These are phyloP conservation scores for Sonneratia caseolaris DNA, from an alignment of 345 rosid species.

Conservation along the genomic window DNA sequence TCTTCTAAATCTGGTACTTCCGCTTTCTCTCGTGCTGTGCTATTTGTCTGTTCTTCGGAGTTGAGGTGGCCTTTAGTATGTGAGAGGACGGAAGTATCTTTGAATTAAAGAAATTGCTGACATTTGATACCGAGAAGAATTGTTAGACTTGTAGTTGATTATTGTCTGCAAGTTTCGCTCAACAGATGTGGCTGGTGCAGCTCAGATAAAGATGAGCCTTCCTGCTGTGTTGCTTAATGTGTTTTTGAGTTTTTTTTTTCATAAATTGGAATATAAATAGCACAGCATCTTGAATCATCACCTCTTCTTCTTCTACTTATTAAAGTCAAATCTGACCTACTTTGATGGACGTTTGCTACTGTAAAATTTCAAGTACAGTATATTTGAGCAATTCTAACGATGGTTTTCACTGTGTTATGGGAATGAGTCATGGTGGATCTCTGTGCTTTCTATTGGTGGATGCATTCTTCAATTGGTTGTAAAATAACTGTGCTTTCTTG, in stretches of 20 bases:
- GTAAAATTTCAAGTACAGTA: no score
- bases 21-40: not conserved
- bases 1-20: slow-evolving; percentile 70
- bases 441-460: no score
- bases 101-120: not conserved
- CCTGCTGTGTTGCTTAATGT: not conserved
- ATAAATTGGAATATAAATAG: not conserved
- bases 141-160: not conserved
- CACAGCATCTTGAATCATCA: not conserved
- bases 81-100: not conserved
- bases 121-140: not conserved
- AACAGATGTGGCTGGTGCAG: not conserved
- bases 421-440: no score
- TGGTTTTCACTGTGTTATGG: no score
- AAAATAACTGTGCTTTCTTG: not conserved
- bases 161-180: not conserved
- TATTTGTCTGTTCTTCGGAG: not conserved
- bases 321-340: not conserved
- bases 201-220: not conserved
- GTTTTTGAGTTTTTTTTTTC: not conserved
- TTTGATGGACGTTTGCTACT: not conserved
- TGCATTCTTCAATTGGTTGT: not conserved
- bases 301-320: not conserved
- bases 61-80: not conserved
- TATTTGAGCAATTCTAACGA: not conserved